A percentile compares a stretch with the other conserved stretches of the same genome.
Conservation (phyloP, 2,329 filamentous ascomycete genomes). For the Fusarium sp. region DNA sequence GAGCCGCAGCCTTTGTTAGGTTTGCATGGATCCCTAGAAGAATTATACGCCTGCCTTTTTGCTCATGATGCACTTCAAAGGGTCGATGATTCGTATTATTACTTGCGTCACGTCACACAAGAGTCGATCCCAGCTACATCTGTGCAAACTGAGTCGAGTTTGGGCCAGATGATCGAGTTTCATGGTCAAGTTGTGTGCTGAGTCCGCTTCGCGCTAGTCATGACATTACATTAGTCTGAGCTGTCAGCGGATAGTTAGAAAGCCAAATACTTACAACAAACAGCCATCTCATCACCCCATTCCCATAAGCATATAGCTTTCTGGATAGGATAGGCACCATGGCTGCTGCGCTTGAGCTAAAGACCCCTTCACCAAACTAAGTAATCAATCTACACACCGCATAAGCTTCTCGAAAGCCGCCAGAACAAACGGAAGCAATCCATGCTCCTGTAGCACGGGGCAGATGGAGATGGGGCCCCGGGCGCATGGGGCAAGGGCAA, state of each 20-base stretch:
- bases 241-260: constrained; percentile 3
- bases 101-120: not conserved
- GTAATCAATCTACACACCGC: not conserved
- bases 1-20: constrained; percentile 31
- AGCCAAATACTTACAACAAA: constrained; percentile 1
- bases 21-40: constrained; percentile 19
- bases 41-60: constrained; percentile 1
- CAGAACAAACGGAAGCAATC: constrained; percentile 42
- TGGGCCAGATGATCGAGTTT: constrained; percentile 15
- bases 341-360: constrained; percentile 2
- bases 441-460: constrained; percentile 42
- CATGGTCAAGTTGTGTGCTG: constrained; percentile 18
- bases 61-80: not conserved
- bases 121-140: not conserved
- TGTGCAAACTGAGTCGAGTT: constrained; percentile 5
- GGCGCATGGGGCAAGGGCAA: constrained; percentile 37
- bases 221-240: constrained; percentile 4
- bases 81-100: not conserved
- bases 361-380: constrained; percentile 7
- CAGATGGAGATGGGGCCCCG: constrained; percentile 38
- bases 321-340: constrained; percentile 21
- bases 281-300: constrained; percentile 11
- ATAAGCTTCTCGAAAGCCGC: constrained; percentile 45
- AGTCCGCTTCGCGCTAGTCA: constrained; percentile 15
- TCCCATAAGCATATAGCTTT: constrained; percentile 16